phyloP scores from a whole-genome alignment of 2,329 filamentous ascomycete species.

The Ophiostoma triangulosporum region DNA sequence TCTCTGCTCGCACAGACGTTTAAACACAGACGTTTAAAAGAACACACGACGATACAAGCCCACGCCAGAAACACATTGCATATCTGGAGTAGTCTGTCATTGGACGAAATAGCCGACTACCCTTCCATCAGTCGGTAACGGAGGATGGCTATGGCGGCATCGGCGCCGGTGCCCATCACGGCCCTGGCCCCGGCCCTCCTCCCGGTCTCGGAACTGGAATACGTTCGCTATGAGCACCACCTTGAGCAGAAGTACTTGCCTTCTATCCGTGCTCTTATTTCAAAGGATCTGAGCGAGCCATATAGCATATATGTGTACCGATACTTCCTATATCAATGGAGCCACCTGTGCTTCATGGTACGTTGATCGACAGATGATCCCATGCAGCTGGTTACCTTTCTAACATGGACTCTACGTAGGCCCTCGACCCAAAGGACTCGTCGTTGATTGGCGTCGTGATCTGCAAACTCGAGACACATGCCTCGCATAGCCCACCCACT shows the following conservation, averaged over 20 bases:
- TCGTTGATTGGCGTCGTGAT: conserved; percentile 80
- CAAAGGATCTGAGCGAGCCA: conserved; percentile 90
- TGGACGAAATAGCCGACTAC: background rate
- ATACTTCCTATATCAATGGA: conserved; percentile 97
- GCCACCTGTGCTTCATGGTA: conserved; percentile 92
- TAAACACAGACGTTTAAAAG: too few relatives aligned
- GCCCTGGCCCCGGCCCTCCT: background rate
- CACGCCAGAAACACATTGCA: too few relatives aligned
- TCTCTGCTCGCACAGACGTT: too few relatives aligned
- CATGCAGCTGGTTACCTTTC: too few relatives aligned
- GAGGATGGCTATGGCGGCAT: background rate
- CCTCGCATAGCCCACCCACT: conserved; percentile 59
- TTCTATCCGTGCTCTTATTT: conserved; percentile 82
- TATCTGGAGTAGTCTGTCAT: too few relatives aligned
- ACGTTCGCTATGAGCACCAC: conserved; percentile 48
- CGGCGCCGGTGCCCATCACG: background rate
- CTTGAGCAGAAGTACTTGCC: conserved; percentile 57
- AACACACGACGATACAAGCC: too few relatives aligned
- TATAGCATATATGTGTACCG: conserved; percentile 99
- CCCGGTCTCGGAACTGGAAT: conserved; percentile 30
- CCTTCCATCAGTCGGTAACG: background rate
- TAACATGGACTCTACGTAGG: conserved; percentile 25
- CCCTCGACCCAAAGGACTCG: conserved; percentile 43
- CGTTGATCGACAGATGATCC: too few relatives aligned
- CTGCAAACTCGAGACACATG: conserved; percentile 85